Evolutionary conservation across 2,329 filamentous ascomycete genomes (phyloP).

Genomic region (Talaromyces verruculosus): DNA sequence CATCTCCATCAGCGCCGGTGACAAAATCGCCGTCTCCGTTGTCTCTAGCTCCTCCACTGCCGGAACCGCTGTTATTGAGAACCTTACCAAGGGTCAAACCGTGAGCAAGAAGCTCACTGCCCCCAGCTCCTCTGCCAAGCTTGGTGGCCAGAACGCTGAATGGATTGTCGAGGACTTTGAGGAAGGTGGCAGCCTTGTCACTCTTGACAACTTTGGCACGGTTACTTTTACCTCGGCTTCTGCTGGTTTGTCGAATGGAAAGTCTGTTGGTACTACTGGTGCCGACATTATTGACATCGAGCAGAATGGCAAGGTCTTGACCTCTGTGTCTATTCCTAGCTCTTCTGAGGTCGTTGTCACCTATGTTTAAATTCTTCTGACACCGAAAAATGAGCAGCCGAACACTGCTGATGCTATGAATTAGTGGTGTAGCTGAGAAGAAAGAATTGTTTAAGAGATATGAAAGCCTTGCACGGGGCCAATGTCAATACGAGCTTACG

Average conservation of each 20-base stretch:
- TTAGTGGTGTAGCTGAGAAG: not conserved
- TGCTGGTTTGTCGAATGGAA: conserved; percentile 26
- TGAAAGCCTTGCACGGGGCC: not conserved
- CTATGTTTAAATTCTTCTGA: conserved; percentile 19
- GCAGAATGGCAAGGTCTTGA: conserved; percentile 42
- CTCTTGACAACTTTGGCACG: conserved; percentile 51
- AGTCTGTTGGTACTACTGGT: conserved; percentile 34
- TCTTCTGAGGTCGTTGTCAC: conserved; percentile 31
- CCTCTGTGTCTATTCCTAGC: conserved; percentile 30
- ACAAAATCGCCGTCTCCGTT: conserved; percentile 45
- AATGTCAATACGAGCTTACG: not conserved
- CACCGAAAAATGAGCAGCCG: not conserved
- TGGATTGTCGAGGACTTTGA: conserved; percentile 63
- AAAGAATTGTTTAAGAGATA: not conserved
- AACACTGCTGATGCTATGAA: not conserved
- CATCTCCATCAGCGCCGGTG: conserved; percentile 48
- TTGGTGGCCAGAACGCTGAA: conserved; percentile 60
- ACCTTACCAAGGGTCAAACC: conserved; percentile 53
- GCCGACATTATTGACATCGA: conserved; percentile 50
- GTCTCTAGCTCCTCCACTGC: conserved; percentile 44
- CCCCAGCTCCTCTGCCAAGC: conserved; percentile 34
- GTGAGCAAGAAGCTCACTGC: conserved; percentile 55
- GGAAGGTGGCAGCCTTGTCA: conserved; percentile 40
- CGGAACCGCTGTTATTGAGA: conserved; percentile 53
- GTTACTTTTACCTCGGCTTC: conserved; percentile 42